Base-by-base conservation (phyloP, 129 eudicot species). In the Rutidosis leptorrhynchoides region DNA sequence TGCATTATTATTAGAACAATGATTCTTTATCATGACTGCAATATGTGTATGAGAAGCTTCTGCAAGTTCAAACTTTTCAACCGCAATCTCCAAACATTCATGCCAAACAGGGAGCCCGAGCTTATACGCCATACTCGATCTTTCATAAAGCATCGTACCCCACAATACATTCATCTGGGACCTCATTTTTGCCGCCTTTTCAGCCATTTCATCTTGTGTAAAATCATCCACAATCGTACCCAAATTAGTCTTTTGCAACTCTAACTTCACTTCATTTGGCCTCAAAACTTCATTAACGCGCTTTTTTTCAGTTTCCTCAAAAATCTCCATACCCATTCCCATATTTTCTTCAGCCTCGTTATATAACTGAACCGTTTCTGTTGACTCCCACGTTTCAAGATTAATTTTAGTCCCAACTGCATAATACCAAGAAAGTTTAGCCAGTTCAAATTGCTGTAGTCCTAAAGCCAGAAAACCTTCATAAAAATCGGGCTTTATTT, bases 21-120 rank as follows among this genome's bases (percentile, higher is more conserved):
- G 99, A 69, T 93, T 88, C 87, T 93, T 93, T 28, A 93, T 75
- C 96, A 93, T 86, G 29, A 93, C 96, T 69, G 92, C 86, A 80
- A 89, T 74, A 79, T 93, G 89, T 5, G 96, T 83, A 25, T 74
- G 82, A 69, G 96, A 82, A 77, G 88, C 96, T 58, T 96, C 99
- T 0, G 99, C 90, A 43, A 78, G 82, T 77, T 88, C 96, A 65
- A 93, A 93, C 71, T 93, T 93, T 69, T 93, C 99, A 51, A 89
- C 58, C 6, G 90, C 82, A 58, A 79, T 85, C 79, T 86, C 99
- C 79, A 93, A 68, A 53, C 92, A 89, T 63, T 93, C 99, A 11
- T 89, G 83, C 99, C 99, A 93, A 14, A 83, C 84, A 9, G 95
- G 92, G 58, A 80, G 75, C 32, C 78, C 80, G 6, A 93, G 73